phyloP scores from a whole-genome alignment of 805 yeast species.

The Cyberlindnera mycetangii region DNA sequence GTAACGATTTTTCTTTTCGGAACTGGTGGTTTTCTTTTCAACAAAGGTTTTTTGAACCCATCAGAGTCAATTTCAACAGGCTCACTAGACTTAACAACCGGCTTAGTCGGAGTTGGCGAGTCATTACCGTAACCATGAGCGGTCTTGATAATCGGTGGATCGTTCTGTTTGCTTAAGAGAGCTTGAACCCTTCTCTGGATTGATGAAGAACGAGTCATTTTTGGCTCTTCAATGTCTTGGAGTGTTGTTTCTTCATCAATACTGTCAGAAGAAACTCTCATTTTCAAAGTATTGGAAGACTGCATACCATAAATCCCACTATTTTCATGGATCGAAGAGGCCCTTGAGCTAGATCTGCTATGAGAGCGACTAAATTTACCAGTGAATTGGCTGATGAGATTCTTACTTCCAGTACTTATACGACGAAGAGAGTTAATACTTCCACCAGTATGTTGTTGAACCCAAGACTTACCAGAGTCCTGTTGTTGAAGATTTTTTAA shows the following conservation, averaged over 20 bases:
- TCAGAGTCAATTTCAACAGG: conserved; percentile 22
- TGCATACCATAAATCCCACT: conserved; percentile 16
- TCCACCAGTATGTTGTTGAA: conserved; percentile 33
- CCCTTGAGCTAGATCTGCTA: conserved; percentile 27
- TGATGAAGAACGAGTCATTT: conserved; percentile 22
- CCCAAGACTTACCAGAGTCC: conserved; percentile 34
- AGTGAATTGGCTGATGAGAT: conserved; percentile 26
- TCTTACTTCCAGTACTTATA: conserved; percentile 28
- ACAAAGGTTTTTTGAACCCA: conserved; percentile 27
- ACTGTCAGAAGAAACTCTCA: conserved; percentile 24
- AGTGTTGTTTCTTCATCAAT: conserved; percentile 24
- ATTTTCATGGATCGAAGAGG: conserved; percentile 29
- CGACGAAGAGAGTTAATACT: conserved; percentile 29
- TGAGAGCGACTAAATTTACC: conserved; percentile 28
- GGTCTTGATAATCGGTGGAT: conserved; percentile 50
- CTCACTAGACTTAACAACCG: conserved; percentile 16
- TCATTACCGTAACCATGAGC: conserved; percentile 83
- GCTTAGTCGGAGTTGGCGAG: conserved; percentile 37
- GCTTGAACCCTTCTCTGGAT: conserved; percentile 30
- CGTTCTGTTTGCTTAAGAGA: conserved; percentile 34
- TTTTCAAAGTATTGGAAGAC: conserved; percentile 16
- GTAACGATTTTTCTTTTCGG: conserved; percentile 22
- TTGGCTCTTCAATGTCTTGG: conserved; percentile 6
- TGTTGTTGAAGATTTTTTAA: conserved; percentile 35
- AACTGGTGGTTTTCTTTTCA: conserved; percentile 18